A percentile compares a stretch with the other conserved stretches of the same genome.
Evolutionary conservation across 352 stramenopile species (phyloP).

Genomic region (Phytophthora multivora): DNA sequence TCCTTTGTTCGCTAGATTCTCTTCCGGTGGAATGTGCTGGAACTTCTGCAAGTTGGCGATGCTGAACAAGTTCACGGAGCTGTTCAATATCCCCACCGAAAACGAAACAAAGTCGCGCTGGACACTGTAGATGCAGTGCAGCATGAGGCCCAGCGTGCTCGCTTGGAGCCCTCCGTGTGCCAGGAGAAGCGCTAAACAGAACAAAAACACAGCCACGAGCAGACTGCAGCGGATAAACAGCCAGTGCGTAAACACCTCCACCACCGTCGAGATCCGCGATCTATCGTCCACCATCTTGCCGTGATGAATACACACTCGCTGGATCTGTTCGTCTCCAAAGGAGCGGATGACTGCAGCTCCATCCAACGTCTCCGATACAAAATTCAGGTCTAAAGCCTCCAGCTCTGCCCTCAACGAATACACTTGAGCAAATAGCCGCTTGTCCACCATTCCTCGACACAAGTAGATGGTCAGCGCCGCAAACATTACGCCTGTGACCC

Average conservation of each 20-base stretch:
- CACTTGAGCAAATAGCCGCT: conserved; percentile 43
- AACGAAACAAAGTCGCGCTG: conserved; percentile 44
- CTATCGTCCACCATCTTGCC: conserved; percentile 39
- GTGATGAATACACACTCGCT: conserved; percentile 35
- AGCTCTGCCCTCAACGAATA: conserved; percentile 34
- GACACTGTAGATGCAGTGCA: conserved; percentile 42
- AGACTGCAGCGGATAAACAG: conserved; percentile 42
- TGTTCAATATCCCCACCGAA: conserved; percentile 38
- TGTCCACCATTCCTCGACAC: conserved; percentile 36
- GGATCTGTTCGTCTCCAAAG: conserved; percentile 35
- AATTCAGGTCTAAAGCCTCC: conserved; percentile 37
- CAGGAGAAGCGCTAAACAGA: conserved; percentile 40
- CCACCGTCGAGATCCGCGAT: conserved; percentile 33
- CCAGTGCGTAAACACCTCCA: conserved; percentile 41
- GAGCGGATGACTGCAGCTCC: conserved; percentile 45
- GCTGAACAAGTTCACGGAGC: conserved; percentile 42
- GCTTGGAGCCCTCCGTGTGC: conserved; percentile 25
- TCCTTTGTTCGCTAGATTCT: conserved; percentile 13
- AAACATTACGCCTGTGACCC: conserved; percentile 26
- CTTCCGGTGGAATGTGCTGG: conserved; percentile 61
- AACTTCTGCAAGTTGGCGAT: conserved; percentile 51
- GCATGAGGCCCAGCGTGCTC: conserved; percentile 36
- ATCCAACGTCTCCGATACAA: conserved; percentile 48
- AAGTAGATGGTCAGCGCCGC: conserved; percentile 30
- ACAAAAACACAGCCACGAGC: conserved; percentile 37